These are phyloP conservation scores for Stagonosporopsis cucurbitacearum DNA, from an alignment of 2,329 filamentous ascomycete genomes.

Conservation along the genomic window DNA sequence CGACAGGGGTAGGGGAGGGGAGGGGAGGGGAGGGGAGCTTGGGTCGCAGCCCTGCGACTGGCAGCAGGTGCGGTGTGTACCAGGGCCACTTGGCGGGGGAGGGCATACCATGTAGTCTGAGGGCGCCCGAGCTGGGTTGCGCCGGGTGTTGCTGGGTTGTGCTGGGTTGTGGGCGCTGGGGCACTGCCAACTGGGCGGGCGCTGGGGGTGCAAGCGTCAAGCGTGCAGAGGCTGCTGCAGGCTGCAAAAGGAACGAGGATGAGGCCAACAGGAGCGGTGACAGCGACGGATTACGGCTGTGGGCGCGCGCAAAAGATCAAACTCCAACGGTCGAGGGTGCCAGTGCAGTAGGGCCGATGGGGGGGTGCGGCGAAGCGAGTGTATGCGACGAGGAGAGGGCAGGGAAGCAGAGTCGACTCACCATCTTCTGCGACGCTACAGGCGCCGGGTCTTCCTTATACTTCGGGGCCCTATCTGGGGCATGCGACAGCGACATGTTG, in stretches of 20 bases:
- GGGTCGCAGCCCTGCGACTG: constrained; percentile 31
- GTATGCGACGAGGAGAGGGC: constrained; percentile 27
- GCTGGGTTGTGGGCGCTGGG: constrained; percentile 40
- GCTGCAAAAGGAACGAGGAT: constrained; percentile 48
- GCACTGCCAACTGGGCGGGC: too few relatives aligned
- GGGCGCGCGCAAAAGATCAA: constrained; percentile 29
- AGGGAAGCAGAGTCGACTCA: constrained; percentile 52
- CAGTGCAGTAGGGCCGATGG: constrained; percentile 21
- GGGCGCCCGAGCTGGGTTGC: constrained; percentile 46
- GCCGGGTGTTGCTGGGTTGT: background rate
- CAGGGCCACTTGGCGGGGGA: constrained; percentile 43
- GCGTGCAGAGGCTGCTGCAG: constrained; percentile 49
- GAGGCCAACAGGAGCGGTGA: constrained; percentile 38
- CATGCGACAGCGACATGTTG: constrained; percentile 51
- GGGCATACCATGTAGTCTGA: constrained; percentile 53
- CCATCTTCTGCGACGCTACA: constrained; percentile 52
- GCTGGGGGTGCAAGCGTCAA: constrained; percentile 26
- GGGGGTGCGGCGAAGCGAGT: constrained; percentile 31
- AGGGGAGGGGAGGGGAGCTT: constrained; percentile 25
- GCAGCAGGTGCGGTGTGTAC: constrained; percentile 1
- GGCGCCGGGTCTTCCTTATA: constrained; percentile 55
- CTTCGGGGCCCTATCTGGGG: constrained; percentile 50
- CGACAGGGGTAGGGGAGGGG: constrained; percentile 26
- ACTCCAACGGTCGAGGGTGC: constrained; percentile 42
- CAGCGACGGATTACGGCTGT: constrained; percentile 32